Evolutionary conservation across 768 basidiomycete species (phyloP).

Genomic region (Roridomyces roridus): DNA sequence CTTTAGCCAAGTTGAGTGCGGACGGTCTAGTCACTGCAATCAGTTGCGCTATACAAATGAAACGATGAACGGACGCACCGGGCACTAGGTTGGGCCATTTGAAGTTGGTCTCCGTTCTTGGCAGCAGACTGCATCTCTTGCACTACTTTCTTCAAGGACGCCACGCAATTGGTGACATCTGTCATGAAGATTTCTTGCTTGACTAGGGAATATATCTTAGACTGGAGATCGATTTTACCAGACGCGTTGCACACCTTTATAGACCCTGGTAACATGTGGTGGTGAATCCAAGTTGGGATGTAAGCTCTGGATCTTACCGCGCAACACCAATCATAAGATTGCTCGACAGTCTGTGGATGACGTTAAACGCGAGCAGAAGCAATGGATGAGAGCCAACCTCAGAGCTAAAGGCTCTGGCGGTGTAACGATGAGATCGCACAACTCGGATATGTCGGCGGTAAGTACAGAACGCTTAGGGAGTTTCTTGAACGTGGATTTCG

Average conservation of each 20-base stretch:
- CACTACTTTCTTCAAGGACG: slow-evolving; percentile 79
- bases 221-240: not conserved
- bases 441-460: slow-evolving; percentile 79
- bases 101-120: slow-evolving; percentile 58
- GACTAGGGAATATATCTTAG: slow-evolving; percentile 46
- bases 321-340: slow-evolving; percentile 91
- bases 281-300: not conserved
- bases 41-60: not conserved
- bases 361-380: not conserved
- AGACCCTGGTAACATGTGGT: slow-evolving; percentile 45
- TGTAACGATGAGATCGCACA: slow-evolving; percentile 81
- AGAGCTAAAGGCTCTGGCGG: slow-evolving; percentile 89
- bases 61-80: slow-evolving; percentile 48
- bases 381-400: slow-evolving; percentile 38
- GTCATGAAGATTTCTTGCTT: slow-evolving; percentile 85
- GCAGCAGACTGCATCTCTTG: slow-evolving; percentile 62
- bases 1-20: slow-evolving; percentile 56
- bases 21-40: slow-evolving; percentile 44
- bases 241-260: slow-evolving; percentile 42
- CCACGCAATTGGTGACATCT: slow-evolving; percentile 81
- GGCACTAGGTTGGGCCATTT: slow-evolving; percentile 72
- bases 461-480: slow-evolving; percentile 84
- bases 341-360: slow-evolving; percentile 61
- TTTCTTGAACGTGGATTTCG: slow-evolving; percentile 85
- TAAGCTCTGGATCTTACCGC: slow-evolving; percentile 54